Conservation (phyloP, 2,329 filamentous ascomycete genomes). For the Leptodontidium sp. region DNA sequence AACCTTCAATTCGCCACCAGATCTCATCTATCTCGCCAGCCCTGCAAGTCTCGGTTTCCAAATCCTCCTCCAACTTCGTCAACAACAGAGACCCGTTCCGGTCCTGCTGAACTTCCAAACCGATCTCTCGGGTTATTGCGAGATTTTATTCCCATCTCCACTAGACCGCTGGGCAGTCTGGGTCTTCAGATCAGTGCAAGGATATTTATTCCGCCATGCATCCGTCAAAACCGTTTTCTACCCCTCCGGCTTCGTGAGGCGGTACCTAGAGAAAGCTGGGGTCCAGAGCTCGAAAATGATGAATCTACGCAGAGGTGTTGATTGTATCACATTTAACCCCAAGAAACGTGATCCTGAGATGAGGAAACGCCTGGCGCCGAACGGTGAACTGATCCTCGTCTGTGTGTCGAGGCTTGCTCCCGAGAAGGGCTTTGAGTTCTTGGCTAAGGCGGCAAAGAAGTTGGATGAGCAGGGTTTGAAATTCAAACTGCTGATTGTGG, state of each 20-base stretch:
- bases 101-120: constrained; percentile 77
- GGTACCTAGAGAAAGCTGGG: constrained; percentile 65
- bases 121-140: constrained; percentile 73
- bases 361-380: constrained; percentile 63
- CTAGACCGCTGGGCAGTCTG: constrained; percentile 68
- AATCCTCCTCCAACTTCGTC: constrained; percentile 72
- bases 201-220: constrained; percentile 68
- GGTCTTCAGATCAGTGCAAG: constrained; percentile 69
- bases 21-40: constrained; percentile 74
- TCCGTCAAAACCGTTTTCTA: constrained; percentile 74
- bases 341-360: constrained; percentile 58
- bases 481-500: constrained; percentile 73
- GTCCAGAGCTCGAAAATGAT: constrained; percentile 65
- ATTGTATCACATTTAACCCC: constrained; percentile 68
- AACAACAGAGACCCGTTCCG: constrained; percentile 63
- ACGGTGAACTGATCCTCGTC: constrained; percentile 70
- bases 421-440: constrained; percentile 76
- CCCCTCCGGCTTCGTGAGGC: constrained; percentile 68
- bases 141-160: constrained; percentile 71
- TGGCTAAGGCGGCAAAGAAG: constrained; percentile 62
- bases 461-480: constrained; percentile 62
- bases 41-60: constrained; percentile 76
- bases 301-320: constrained; percentile 69
- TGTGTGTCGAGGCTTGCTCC: constrained; percentile 73
- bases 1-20: constrained; percentile 66